Base-by-base conservation (phyloP, 139 green algal species). In the Axilococcus clingmanii region DNA sequence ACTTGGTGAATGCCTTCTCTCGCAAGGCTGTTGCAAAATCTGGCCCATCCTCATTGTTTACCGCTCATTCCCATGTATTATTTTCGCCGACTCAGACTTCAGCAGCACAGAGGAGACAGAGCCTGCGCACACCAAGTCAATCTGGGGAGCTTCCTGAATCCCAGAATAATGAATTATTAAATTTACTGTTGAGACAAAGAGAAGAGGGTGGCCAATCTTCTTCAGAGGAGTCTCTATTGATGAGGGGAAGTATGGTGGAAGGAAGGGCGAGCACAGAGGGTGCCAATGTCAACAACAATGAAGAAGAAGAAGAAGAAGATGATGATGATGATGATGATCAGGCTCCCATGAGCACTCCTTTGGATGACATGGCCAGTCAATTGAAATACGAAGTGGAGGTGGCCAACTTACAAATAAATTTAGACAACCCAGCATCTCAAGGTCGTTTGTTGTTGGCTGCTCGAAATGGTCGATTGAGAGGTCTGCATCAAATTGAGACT, bases 381-480 rank as follows among this genome's bases (percentile, higher is more conserved):
- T 52, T 78, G 34, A 52, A 61, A 24, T 87, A 76, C 30, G 56
- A 81, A 45, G 72, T 88, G 17, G 67, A 85, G 54, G 78, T 85
- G 28, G 43, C 65, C 24, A 51, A 73, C 15, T 67, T 87, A 52
- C 75, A 85, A 59, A 45, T 80, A 24, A 68, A 29, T 70, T n/a
- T 48, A 49, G 56, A 55, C 28, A 25, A 17, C 23, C 44, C 46
- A 46, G 53, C 47, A 36, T 14, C 46, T 68, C 16, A 45, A 41
- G 24, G 73, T 68, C 22, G 56, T 58, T 12, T 89, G 43, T 63
- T 89, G 49, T 66, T 89, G 32, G 76, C 68, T 3, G 74, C 81
- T 2, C 52, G 73, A 58, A 68, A 43, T 14, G 79, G 65, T 14
- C 44, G 52, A 22, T 59, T 89, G 63, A 41, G 40, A 12, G 75